Evolutionary conservation across 495 filamentous ascomycete genomes (phyloP), one percentile per base, ranked within the genome.

Genomic region (Saxophila tyrrhenica): DNA sequence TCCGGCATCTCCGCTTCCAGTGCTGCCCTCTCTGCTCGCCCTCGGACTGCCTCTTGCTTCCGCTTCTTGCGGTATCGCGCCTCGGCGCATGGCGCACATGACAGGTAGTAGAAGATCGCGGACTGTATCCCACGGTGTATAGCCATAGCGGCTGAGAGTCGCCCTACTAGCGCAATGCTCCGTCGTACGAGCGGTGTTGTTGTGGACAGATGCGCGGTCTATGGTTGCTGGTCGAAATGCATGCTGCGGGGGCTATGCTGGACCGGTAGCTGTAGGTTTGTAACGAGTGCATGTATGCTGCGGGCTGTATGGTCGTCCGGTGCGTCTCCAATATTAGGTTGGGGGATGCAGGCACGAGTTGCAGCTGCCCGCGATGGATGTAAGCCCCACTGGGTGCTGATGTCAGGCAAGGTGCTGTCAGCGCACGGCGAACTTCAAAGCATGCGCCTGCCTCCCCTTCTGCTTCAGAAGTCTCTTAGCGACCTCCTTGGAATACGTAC

Each of bases 91-190:
- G 88, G 87, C 25, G 85, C 82, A 68, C 88, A 94, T 48, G 86
- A 85, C 53, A 81, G 76, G 60, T 90, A 80, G 74, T 90, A 94
- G 70, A 94, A 94, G 65, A 90, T 71, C 54, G 85, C 87, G 16
- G 88, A 94, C 71, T 92, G 89, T 11, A 79, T 56, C 29, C 68
- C 68, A 29, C 58, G 49, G 20, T 53, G 50, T 2, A 61, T 17
- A 2, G 58, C 49, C 58, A 61, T 61, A 25, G 5, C 25, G 25
- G 16, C 11, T 7, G 20, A 10, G 2, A 24, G 3, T 23, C 9
- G 24, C 25, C 8, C 10, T 10, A 21, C 23, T 39, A 19, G 48
- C 48, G 11, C 25, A 50, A 11, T 19, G 16, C 15, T 19, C 3
- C n/a, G 39, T 17, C 2, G 16, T 3, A n/a, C 17, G 50, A 43